phyloP scores from a whole-genome alignment of 2,329 filamentous ascomycete genomes.

The Saccharata proteae region DNA sequence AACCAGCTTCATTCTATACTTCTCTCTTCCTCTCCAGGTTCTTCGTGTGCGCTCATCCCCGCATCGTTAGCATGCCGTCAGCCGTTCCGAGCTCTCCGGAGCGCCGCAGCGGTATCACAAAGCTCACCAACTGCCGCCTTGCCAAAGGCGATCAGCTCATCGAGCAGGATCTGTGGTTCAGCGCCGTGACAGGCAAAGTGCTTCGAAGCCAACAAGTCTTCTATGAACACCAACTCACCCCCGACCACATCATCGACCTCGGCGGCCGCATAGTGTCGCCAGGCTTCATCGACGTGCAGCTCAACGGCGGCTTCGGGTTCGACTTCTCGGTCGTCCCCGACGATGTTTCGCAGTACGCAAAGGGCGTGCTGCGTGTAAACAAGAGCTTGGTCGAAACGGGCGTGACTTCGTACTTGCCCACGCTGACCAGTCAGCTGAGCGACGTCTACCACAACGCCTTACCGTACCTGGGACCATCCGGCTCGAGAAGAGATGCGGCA shows the following conservation, averaged over 20 bases:
- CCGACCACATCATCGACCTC: slow-evolving; percentile 67
- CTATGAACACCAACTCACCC: slow-evolving; percentile 55
- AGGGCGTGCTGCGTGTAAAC: slow-evolving; percentile 62
- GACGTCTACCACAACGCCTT: slow-evolving; percentile 74
- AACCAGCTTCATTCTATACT: not conserved
- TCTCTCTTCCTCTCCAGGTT: not conserved
- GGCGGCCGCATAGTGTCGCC: slow-evolving; percentile 73
- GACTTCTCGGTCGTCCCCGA: slow-evolving; percentile 74
- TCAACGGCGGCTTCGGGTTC: slow-evolving; percentile 87
- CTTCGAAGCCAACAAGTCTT: slow-evolving; percentile 54
- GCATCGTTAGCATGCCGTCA: slow-evolving; percentile 24
- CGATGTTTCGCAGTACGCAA: slow-evolving; percentile 55
- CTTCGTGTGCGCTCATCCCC: too few relatives aligned
- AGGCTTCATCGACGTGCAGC: slow-evolving; percentile 80
- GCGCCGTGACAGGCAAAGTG: slow-evolving; percentile 69
- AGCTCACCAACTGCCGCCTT: slow-evolving; percentile 79
- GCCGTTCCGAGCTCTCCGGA: slow-evolving; percentile 16
- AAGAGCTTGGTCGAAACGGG: slow-evolving; percentile 61
- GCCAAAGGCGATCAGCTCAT: slow-evolving; percentile 57
- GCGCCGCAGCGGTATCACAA: slow-evolving; percentile 50
- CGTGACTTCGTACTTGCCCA: slow-evolving; percentile 80
- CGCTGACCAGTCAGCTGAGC: slow-evolving; percentile 67
- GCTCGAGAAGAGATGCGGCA: slow-evolving; percentile 42
- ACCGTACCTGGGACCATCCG: slow-evolving; percentile 65
- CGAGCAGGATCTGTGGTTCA: slow-evolving; percentile 77